phyloP scores from a whole-genome alignment of 768 basidiomycete species.

The Pleurotus platypus region DNA sequence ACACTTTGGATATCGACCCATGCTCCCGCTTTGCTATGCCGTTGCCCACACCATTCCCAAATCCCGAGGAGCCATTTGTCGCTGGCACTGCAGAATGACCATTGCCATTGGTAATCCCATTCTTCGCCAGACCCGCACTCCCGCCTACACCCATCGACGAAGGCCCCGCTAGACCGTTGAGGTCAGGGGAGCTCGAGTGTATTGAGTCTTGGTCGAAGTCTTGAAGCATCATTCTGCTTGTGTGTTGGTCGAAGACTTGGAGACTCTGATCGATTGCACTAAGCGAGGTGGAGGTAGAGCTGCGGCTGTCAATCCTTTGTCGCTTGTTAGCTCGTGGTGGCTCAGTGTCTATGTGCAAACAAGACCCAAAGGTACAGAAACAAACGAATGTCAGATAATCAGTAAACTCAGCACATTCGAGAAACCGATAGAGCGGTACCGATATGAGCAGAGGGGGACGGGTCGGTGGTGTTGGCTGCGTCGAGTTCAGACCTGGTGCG shows the following conservation, averaged over 20 bases:
- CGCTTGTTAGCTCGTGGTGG: constrained; percentile 62
- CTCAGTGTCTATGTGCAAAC: constrained; percentile 39
- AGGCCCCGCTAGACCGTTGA: constrained; percentile 47
- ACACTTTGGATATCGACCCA: constrained; percentile 56
- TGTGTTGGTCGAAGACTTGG: constrained; percentile 22
- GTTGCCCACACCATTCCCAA: constrained; percentile 33
- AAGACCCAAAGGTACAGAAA: background rate
- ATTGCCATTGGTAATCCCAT: constrained; percentile 44
- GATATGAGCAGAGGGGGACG: constrained; percentile 23
- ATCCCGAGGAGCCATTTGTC: constrained; percentile 31
- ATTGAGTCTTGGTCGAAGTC: constrained; percentile 46
- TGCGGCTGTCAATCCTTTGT: constrained; percentile 54
- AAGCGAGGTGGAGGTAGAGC: constrained; percentile 24
- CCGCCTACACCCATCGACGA: constrained; percentile 39
- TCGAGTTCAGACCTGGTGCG: constrained; percentile 63
- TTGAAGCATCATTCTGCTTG: constrained; percentile 47
- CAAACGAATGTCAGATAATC: too few relatives aligned
- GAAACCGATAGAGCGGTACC: constrained; percentile 26
- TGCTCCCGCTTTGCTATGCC: constrained; percentile 46
- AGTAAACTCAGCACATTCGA: background rate
- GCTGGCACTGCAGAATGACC: constrained; percentile 26
- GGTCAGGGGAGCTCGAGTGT: constrained; percentile 41
- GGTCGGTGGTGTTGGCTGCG: constrained; percentile 36
- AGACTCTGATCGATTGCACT: constrained; percentile 29
- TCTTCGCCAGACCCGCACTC: constrained; percentile 21